These are phyloP conservation scores for Thermochaetoides dissita DNA, from an alignment of 2,329 filamentous ascomycete species.

Conservation along the genomic window DNA sequence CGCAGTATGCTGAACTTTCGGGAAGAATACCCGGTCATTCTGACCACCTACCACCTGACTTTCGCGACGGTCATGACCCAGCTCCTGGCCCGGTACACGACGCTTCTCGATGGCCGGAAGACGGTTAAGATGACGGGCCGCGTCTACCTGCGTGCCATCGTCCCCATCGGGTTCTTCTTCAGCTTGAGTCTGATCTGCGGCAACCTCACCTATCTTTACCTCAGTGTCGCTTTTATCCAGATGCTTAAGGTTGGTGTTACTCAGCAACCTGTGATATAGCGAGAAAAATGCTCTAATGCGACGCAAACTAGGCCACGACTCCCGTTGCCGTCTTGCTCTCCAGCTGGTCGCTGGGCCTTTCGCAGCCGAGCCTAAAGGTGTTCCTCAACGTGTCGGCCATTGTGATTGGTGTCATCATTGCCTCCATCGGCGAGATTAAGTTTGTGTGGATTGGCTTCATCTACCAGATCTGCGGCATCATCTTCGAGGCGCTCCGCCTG, in stretches of 20 bases:
- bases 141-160: conserved; percentile 83
- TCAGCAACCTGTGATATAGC: no score
- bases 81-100: conserved; percentile 78
- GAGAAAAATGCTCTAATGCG: no score
- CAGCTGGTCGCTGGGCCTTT: conserved; percentile 75
- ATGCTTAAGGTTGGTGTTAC: conserved; percentile 80
- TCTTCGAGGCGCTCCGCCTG: conserved; percentile 70
- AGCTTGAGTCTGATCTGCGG: conserved; percentile 91
- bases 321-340: conserved; percentile 85
- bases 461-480: conserved; percentile 63
- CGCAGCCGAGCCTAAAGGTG: conserved; percentile 70
- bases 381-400: conserved; percentile 91
- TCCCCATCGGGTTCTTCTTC: conserved; percentile 93
- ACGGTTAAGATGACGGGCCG: conserved; percentile 93
- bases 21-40: conserved; percentile 57
- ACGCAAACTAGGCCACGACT: conserved; percentile 58
- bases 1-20: no score
- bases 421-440: conserved; percentile 88
- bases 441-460: conserved; percentile 72
- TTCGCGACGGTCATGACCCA: conserved; percentile 95
- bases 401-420: conserved; percentile 85
- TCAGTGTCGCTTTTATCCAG: conserved; percentile 94
- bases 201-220: conserved; percentile 88
- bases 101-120: conserved; percentile 82
- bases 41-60: conserved; percentile 89